Percentiles rank a stretch among this genome's conserved stretches.
Conservation (phyloP, 2,329 filamentous ascomycete genomes). For the Ophiostoma fasciatum region DNA sequence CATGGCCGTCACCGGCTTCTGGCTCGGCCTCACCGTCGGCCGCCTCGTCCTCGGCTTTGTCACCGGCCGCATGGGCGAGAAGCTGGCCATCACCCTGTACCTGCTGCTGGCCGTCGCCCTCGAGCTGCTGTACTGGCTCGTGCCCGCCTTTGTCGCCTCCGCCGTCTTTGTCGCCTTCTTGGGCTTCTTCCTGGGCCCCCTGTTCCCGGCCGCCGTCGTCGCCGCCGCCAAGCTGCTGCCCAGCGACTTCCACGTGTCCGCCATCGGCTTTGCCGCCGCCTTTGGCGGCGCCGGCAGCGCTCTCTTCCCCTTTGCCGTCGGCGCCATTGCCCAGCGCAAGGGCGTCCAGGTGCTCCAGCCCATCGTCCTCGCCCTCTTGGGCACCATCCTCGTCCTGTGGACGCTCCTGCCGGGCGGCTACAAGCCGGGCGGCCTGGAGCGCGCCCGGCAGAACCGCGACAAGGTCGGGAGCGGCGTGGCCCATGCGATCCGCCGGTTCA, state of each 20-base stretch:
- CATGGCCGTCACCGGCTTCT: conserved; percentile 66
- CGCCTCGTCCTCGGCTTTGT: conserved; percentile 61
- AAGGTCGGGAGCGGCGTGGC: conserved; percentile 21
- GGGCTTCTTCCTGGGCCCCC: conserved; percentile 66
- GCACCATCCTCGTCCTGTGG: conserved; percentile 31
- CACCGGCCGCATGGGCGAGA: conserved; percentile 60
- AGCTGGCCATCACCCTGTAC: conserved; percentile 47
- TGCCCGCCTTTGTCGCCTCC: conserved; percentile 61
- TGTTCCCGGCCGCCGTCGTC: conserved; percentile 64
- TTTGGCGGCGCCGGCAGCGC: conserved; percentile 63
- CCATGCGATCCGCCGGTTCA: conserved; percentile 9
- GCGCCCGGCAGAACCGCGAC: conserved; percentile 22
- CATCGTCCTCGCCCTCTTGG: conserved; percentile 34
- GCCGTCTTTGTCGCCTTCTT: conserved; percentile 56
- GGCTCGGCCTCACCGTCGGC: conserved; percentile 67
- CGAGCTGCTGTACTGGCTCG: conserved; percentile 66
- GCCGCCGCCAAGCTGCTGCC: conserved; percentile 62
- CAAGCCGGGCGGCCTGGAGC: conserved; percentile 23
- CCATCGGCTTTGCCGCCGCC: conserved; percentile 66
- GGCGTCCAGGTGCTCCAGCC: conserved; percentile 44
- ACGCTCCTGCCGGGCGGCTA: conserved; percentile 20
- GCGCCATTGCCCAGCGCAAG: conserved; percentile 46
- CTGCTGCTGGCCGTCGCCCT: conserved; percentile 47
- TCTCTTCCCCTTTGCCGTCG: conserved; percentile 49
- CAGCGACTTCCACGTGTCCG: conserved; percentile 57